Percentiles rank a stretch among this genome's conserved stretches.
phyloP scores from a whole-genome alignment of 768 basidiomycete genomes.

The Suillus luteus region DNA sequence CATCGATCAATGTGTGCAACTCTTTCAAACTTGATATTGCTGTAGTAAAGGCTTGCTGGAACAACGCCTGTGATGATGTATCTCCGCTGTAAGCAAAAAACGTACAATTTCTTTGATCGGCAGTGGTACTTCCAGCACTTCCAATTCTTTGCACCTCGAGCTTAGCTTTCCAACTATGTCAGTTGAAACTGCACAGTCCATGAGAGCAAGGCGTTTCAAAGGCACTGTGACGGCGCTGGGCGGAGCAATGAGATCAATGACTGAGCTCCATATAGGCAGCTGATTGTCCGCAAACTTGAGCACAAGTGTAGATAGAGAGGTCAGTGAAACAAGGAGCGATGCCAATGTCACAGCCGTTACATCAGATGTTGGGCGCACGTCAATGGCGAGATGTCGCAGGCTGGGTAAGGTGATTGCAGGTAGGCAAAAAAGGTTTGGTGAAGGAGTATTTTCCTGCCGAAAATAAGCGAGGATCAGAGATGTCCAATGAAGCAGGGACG shows the following conservation, averaged over 20 bases:
- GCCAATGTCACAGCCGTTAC: background rate
- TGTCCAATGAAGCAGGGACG: conserved; percentile 25
- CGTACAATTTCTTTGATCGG: conserved; percentile 53
- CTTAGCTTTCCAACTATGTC: conserved; percentile 45
- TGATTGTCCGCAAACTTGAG: conserved; percentile 12
- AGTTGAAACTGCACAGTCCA: conserved; percentile 45
- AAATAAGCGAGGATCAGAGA: conserved; percentile 9
- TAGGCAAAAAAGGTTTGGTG: conserved; percentile 10
- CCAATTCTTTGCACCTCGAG: conserved; percentile 44
- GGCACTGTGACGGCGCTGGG: conserved; percentile 43
- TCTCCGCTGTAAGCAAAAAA: background rate
- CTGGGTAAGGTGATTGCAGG: conserved; percentile 38
- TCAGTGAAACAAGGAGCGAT: conserved; percentile 8
- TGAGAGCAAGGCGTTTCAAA: conserved; percentile 46
- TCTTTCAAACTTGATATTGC: conserved; percentile 39
- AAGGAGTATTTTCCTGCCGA: conserved; percentile 20
- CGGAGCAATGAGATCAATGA: conserved; percentile 42
- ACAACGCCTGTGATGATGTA: background rate
- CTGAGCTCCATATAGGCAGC: conserved; percentile 35
- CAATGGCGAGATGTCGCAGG: conserved; percentile 55
- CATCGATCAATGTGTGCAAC: conserved; percentile 48
- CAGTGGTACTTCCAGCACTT: conserved; percentile 52
- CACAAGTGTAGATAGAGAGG: conserved; percentile 7
- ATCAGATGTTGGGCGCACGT: conserved; percentile 41
- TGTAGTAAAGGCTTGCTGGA: conserved; percentile 34